Percentiles rank a stretch among this genome's conserved stretches.
These are phyloP conservation scores for Quercus dentata DNA, from an alignment of 306 rosid species.

Conservation along the genomic window DNA sequence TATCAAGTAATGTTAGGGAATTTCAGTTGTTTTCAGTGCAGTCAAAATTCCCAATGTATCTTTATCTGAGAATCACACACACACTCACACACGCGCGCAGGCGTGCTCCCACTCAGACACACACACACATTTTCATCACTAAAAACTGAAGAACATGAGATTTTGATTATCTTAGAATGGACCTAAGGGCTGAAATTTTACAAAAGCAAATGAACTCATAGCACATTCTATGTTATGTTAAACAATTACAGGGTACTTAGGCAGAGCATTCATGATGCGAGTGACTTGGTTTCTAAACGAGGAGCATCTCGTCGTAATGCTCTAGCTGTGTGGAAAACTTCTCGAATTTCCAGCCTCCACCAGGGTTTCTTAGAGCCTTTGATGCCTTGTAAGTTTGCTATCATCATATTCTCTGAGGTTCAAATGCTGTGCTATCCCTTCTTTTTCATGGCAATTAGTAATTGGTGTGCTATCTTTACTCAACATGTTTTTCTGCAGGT, in stretches of 20 bases:
- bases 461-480: constrained; percentile 17
- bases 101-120: too few relatives aligned
- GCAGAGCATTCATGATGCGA: constrained; percentile 41
- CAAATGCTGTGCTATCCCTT: background rate
- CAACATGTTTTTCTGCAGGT: constrained; percentile 45
- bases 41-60: too few relatives aligned
- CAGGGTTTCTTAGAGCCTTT: constrained; percentile 48
- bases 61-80: too few relatives aligned
- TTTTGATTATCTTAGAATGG: background rate
- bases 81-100: too few relatives aligned
- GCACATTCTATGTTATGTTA: constrained; percentile 5
- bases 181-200: background rate
- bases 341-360: constrained; percentile 31
- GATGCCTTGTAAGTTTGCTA: constrained; percentile 57
- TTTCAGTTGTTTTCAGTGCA: too few relatives aligned
- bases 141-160: background rate
- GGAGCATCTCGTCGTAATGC: constrained; percentile 35
- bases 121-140: too few relatives aligned
- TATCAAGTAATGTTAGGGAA: too few relatives aligned
- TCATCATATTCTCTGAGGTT: background rate
- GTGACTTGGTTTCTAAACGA: constrained; percentile 54
- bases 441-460: background rate
- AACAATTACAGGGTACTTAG: constrained; percentile 52
- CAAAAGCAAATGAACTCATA: background rate
- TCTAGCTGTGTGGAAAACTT: constrained; percentile 34